Evolutionary conservation across 768 basidiomycete species (phyloP).

Genomic region (Cubamyces sp.): DNA sequence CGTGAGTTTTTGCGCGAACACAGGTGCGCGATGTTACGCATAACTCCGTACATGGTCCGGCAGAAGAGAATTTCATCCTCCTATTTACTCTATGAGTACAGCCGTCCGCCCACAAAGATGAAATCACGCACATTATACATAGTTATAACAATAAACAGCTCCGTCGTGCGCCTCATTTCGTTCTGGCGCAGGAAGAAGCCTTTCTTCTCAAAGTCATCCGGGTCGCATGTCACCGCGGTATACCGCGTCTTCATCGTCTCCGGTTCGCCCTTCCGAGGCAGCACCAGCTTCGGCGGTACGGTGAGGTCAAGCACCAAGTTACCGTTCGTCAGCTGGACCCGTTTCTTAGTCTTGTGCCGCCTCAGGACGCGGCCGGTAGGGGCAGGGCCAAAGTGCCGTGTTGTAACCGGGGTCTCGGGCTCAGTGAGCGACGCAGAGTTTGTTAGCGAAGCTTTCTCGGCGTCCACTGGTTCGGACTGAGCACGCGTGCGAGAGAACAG

Average conservation of each 20-base stretch:
- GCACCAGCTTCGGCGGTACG: slow-evolving; percentile 82
- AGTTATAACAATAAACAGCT: slow-evolving; percentile 92
- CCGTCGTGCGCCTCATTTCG: slow-evolving; percentile 77
- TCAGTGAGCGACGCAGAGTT: slow-evolving; percentile 19
- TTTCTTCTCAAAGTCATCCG: slow-evolving; percentile 85
- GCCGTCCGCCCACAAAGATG: background rate
- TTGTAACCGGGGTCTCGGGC: slow-evolving; percentile 52
- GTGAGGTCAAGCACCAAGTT: slow-evolving; percentile 85
- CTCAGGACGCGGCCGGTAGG: slow-evolving; percentile 79
- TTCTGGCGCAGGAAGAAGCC: slow-evolving; percentile 88
- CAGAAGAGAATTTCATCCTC: slow-evolving; percentile 91
- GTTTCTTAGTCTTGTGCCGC: slow-evolving; percentile 74
- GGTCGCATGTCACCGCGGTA: slow-evolving; percentile 93
- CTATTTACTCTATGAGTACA: slow-evolving; percentile 40
- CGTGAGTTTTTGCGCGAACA: slow-evolving; percentile 88
- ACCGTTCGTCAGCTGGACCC: slow-evolving; percentile 83
- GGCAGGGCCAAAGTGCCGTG: slow-evolving; percentile 87
- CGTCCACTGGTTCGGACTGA: slow-evolving; percentile 19
- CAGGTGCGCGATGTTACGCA: slow-evolving; percentile 82
- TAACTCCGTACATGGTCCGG: slow-evolving; percentile 92
- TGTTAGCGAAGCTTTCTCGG: slow-evolving; percentile 27
- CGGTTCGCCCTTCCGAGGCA: slow-evolving; percentile 69
- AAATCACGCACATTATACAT: slow-evolving; percentile 85
- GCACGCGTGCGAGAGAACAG: slow-evolving; percentile 10
- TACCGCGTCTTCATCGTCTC: slow-evolving; percentile 79